phyloP scores from a whole-genome alignment of 441 rosid species.

The Dalechampia spathulata region DNA sequence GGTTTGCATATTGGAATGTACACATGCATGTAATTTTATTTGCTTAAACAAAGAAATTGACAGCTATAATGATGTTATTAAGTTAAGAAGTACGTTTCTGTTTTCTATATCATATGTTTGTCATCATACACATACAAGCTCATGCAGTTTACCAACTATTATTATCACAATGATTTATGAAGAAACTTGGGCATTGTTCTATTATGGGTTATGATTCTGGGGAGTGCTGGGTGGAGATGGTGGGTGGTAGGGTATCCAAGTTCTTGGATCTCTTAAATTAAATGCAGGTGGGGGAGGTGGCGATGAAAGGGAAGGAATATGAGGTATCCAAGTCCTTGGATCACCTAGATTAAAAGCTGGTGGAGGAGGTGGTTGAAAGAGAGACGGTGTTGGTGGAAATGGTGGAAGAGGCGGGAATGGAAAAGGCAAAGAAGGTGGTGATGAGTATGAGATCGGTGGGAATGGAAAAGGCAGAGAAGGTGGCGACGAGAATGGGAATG shows the following conservation, averaged over 20 bases:
- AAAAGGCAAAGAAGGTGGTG: conserved; percentile 30
- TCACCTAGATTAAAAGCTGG: conserved; percentile 22
- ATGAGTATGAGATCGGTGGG: neutral
- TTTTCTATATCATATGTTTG: conserved; percentile 2
- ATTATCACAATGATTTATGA: neutral
- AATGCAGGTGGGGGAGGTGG: conserved; percentile 20
- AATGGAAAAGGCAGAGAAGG: conserved; percentile 16
- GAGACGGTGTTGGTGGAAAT: conserved; percentile 11
- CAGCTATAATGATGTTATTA: neutral
- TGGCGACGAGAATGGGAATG: too few relatives aligned
- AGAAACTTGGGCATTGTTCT: neutral
- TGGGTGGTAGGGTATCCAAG: conserved; percentile 31
- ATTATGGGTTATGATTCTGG: conserved; percentile 28
- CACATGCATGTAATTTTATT: too few relatives aligned
- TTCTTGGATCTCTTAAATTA: conserved; percentile 30
- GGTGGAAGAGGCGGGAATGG: conserved; percentile 14
- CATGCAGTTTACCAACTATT: conserved; percentile 14
- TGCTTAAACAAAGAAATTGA: neutral
- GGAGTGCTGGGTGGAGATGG: conserved; percentile 41
- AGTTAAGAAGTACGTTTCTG: conserved; percentile 1
- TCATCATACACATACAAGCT: conserved; percentile 10
- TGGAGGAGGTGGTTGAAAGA: conserved; percentile 22
- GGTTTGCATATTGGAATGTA: too few relatives aligned
- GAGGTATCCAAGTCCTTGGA: conserved; percentile 32
- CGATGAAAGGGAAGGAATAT: conserved; percentile 10